A percentile compares a stretch with the other conserved stretches of the same genome.
phyloP scores from a whole-genome alignment of 2,329 filamentous ascomycete genomes.

The Ophiobolus disseminans region DNA sequence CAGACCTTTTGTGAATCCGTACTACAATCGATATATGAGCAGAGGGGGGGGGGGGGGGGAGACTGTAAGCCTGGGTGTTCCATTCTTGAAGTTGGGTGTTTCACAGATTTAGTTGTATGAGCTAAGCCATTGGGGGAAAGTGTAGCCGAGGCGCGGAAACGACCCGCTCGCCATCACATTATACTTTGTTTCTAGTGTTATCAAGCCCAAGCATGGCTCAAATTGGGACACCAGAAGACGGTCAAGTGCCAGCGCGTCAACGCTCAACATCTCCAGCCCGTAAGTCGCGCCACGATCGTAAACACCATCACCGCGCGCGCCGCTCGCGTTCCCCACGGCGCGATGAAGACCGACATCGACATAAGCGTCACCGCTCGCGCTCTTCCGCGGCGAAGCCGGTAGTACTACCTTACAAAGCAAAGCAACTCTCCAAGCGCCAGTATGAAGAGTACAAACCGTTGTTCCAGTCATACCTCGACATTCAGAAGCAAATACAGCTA shows the following conservation, averaged over 20 bases:
- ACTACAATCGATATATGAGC: too few species aligned
- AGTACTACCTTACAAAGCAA: constrained; percentile 69
- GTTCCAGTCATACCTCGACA: constrained; percentile 83
- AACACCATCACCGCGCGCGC: constrained; percentile 47
- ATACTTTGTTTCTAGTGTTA: neutral
- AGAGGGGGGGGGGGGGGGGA: too few species aligned
- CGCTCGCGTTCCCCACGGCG: constrained; percentile 42
- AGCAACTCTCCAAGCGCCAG: constrained; percentile 72
- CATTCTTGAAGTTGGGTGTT: too few species aligned
- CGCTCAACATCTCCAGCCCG: constrained; percentile 49
- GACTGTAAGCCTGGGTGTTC: too few species aligned
- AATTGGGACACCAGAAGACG: constrained; percentile 5
- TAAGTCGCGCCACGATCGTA: constrained; percentile 39
- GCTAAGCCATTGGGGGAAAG: neutral
- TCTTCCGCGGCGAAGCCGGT: constrained; percentile 36
- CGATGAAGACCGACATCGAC: constrained; percentile 29
- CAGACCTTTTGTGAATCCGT: too few species aligned
- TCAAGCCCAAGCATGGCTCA: constrained; percentile 13
- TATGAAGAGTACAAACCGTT: constrained; percentile 71
- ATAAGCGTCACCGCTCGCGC: constrained; percentile 42
- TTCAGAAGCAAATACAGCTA: constrained; percentile 80
- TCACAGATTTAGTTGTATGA: neutral
- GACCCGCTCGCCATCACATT: neutral
- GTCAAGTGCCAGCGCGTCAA: constrained; percentile 2
- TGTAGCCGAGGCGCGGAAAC: neutral